These are phyloP conservation scores for Mucor mucedo DNA, from an alignment of 371 early-diverging fungal species.

Conservation along the genomic window DNA sequence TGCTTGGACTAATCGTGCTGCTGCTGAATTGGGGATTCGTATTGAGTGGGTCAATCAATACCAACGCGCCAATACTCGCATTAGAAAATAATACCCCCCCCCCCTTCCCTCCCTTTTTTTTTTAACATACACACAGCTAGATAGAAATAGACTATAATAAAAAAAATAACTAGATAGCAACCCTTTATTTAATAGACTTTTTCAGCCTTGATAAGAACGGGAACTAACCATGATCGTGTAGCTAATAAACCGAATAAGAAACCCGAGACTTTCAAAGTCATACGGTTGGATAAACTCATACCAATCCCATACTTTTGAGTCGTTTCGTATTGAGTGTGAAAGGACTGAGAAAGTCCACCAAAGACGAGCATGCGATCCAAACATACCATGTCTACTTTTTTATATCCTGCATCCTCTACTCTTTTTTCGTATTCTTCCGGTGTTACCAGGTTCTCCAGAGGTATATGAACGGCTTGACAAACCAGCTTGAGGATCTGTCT, in stretches of 20 bases:
- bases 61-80: constrained; percentile 8
- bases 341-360: constrained; percentile 28
- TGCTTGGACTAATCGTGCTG: constrained; percentile 49
- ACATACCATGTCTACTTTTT: constrained; percentile 17
- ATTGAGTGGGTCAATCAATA: constrained; percentile 24
- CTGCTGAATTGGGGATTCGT: constrained; percentile 17
- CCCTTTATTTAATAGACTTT: not conserved
- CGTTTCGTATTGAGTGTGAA: constrained; percentile 11
- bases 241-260: constrained; percentile 22
- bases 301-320: constrained; percentile 17
- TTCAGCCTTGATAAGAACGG: constrained; percentile 24
- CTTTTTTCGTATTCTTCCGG: constrained; percentile 22
- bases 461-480: constrained; percentile 29
- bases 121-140: no score
- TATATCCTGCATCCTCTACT: constrained; percentile 23
- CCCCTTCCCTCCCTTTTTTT: no score
- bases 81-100: not conserved
- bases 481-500: constrained; percentile 10
- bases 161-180: no score
- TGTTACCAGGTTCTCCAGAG: constrained; percentile 36
- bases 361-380: constrained; percentile 23
- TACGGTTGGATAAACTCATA: constrained; percentile 14
- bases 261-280: constrained; percentile 15
- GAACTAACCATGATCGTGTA: constrained; percentile 20
- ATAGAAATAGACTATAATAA: no score